Conservation (phyloP, 2,329 filamentous ascomycete genomes). For the Thelonectria rubi region DNA sequence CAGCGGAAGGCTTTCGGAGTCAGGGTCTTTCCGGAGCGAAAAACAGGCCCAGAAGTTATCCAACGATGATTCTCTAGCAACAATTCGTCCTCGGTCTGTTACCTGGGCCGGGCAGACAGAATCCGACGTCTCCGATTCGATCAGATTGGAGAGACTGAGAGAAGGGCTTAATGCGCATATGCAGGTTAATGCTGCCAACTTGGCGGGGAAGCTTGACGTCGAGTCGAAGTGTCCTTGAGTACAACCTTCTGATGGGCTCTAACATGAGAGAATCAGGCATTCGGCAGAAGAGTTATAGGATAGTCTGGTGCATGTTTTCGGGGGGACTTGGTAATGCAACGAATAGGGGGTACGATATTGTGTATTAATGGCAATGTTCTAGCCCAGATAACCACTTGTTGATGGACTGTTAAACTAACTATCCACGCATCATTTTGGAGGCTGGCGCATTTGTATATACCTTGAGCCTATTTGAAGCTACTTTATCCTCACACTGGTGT, state of each 20-base stretch:
- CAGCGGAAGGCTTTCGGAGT: not conserved
- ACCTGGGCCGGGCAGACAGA: not conserved
- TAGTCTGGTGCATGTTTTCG: not conserved
- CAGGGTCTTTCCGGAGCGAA: constrained; percentile 1
- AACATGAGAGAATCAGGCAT: not conserved
- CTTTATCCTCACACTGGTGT: not conserved
- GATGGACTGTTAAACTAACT: not conserved
- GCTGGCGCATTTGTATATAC: constrained; percentile 1
- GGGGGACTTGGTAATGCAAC: not conserved
- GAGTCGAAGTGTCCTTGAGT: not conserved
- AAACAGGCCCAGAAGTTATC: constrained; percentile 3
- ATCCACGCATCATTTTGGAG: not conserved
- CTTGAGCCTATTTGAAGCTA: not conserved
- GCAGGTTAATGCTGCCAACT: not conserved
- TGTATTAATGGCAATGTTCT: not conserved
- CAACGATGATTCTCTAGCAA: not conserved
- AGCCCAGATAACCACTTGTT: not conserved
- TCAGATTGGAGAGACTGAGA: not conserved
- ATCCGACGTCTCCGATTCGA: not conserved
- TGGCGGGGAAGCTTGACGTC: not conserved
- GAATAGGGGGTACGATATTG: constrained; percentile 1
- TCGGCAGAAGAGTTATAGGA: not conserved
- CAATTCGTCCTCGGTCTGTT: not conserved
- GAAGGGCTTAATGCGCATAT: not conserved
- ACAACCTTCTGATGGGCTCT: not conserved